A percentile compares a stretch with the other conserved stretches of the same genome.
These are phyloP conservation scores for Fonsecaea pedrosoi DNA, from an alignment of 2,329 filamentous ascomycete genomes.

Conservation along the genomic window DNA sequence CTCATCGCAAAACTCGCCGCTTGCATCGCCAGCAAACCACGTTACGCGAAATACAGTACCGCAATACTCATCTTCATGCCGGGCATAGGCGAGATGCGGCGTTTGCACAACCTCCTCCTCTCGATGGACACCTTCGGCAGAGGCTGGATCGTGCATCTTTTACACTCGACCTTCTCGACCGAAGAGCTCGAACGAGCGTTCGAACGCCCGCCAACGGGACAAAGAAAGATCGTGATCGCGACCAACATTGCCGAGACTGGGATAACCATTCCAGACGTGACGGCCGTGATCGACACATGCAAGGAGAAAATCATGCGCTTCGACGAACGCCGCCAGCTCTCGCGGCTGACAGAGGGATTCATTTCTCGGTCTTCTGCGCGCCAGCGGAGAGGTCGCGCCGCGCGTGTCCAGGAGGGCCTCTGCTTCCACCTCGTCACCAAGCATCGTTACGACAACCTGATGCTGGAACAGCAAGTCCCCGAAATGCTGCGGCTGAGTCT, in stretches of 20 bases:
- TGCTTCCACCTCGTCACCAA: constrained; percentile 97
- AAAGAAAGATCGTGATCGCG: constrained; percentile 90
- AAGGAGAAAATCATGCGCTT: constrained; percentile 82
- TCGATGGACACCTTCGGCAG: constrained; percentile 76
- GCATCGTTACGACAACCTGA: constrained; percentile 77
- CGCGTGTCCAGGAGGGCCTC: constrained; percentile 90
- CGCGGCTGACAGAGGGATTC: constrained; percentile 88
- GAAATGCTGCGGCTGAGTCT: constrained; percentile 94
- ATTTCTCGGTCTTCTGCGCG: constrained; percentile 96
- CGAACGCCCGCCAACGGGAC: constrained; percentile 77
- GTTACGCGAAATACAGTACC: constrained; percentile 76
- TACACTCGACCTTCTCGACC: constrained; percentile 93
- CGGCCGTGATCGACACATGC: constrained; percentile 93
- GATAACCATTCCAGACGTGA: constrained; percentile 97
- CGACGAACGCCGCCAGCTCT: constrained; percentile 90
- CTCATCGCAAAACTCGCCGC: constrained; percentile 80
- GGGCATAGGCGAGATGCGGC: constrained; percentile 89
- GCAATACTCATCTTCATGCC: constrained; percentile 95
- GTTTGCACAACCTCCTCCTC: constrained; percentile 82
- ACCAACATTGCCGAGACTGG: constrained; percentile 99
- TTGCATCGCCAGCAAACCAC: constrained; percentile 72
- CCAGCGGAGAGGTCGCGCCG: constrained; percentile 89
- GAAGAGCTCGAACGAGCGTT: constrained; percentile 97
- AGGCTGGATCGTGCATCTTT: constrained; percentile 83
- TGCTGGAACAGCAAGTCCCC: constrained; percentile 85